These are phyloP conservation scores for Elaeis guineensis DNA, from an alignment of 176 grass and related monocot genomes.

Conservation along the genomic window DNA sequence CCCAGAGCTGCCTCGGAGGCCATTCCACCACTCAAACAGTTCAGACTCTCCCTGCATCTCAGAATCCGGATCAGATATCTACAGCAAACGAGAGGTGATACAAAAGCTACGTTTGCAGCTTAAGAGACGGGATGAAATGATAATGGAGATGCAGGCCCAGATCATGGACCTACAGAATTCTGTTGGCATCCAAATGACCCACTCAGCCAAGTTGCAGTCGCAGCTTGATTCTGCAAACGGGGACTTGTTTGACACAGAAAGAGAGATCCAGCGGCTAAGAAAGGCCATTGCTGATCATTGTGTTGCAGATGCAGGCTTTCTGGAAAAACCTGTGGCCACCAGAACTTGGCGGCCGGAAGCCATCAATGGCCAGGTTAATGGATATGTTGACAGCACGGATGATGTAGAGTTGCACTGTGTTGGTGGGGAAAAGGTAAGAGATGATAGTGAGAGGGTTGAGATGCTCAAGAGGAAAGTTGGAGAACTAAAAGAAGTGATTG, in stretches of 20 bases:
- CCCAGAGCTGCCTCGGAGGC: constrained; percentile 30
- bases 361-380: constrained; percentile 14
- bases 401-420: constrained; percentile 8
- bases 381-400: constrained; percentile 16
- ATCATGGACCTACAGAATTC: constrained; percentile 40
- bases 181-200: constrained; percentile 23
- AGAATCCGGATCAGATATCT: constrained; percentile 49
- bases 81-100: constrained; percentile 44
- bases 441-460: constrained; percentile 23
- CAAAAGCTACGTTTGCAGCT: constrained; percentile 40
- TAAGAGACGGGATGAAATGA: constrained; percentile 50
- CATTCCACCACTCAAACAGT: constrained; percentile 33
- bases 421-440: neutral
- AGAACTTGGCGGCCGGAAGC: neutral
- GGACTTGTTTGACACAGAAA: constrained; percentile 38
- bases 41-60: constrained; percentile 35
- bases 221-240: constrained; percentile 29
- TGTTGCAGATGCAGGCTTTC: constrained; percentile 6
- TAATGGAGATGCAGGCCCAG: constrained; percentile 44
- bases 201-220: constrained; percentile 33
- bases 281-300: constrained; percentile 46
- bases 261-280: constrained; percentile 43
- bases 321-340: neutral
- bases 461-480: constrained; percentile 33
- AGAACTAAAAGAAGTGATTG: constrained; percentile 38